phyloP scores from a whole-genome alignment of 495 filamentous ascomycete species.

The Terfezia boudieri region DNA sequence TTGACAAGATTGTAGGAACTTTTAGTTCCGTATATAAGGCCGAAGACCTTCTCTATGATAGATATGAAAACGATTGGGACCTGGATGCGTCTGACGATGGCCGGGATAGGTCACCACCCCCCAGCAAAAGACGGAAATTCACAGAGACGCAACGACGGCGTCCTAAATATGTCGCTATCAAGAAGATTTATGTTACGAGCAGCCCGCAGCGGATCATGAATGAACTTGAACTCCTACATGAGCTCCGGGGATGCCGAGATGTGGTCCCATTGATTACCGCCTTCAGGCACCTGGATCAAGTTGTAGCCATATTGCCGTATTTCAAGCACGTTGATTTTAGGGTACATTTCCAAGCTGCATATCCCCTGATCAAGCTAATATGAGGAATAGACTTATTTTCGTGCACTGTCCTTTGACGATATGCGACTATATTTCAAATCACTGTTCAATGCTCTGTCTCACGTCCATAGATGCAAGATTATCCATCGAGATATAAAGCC shows the following conservation, averaged over 20 bases:
- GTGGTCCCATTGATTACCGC: slow-evolving; percentile 94
- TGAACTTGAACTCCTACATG: slow-evolving; percentile 88
- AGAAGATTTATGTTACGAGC: slow-evolving; percentile 97
- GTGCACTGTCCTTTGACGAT: slow-evolving; percentile 60
- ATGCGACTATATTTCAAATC: slow-evolving; percentile 76
- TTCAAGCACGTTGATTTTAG: slow-evolving; percentile 93
- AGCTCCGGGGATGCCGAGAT: slow-evolving; percentile 53
- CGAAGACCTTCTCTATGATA: slow-evolving; percentile 75
- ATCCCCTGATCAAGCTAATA: background rate
- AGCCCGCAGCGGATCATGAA: slow-evolving; percentile 85
- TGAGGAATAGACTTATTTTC: slow-evolving; percentile 46
- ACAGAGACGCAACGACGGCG: slow-evolving; percentile 19
- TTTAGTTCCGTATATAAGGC: slow-evolving; percentile 98
- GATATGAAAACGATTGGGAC: slow-evolving; percentile 76
- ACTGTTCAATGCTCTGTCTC: slow-evolving; percentile 60
- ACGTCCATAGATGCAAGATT: slow-evolving; percentile 63
- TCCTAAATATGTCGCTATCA: slow-evolving; percentile 76
- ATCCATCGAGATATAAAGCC: slow-evolving; percentile 97
- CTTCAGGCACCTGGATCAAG: slow-evolving; percentile 81
- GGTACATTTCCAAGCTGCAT: slow-evolving; percentile 4
- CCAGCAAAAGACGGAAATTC: slow-evolving; percentile 10
- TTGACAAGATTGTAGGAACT: slow-evolving; percentile 24
- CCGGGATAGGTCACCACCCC: slow-evolving; percentile 24
- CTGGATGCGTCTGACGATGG: slow-evolving; percentile 37
- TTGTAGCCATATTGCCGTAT: slow-evolving; percentile 82